Conservation (phyloP, 1,139 yeast genomes). For the Taphrina pruni region DNA sequence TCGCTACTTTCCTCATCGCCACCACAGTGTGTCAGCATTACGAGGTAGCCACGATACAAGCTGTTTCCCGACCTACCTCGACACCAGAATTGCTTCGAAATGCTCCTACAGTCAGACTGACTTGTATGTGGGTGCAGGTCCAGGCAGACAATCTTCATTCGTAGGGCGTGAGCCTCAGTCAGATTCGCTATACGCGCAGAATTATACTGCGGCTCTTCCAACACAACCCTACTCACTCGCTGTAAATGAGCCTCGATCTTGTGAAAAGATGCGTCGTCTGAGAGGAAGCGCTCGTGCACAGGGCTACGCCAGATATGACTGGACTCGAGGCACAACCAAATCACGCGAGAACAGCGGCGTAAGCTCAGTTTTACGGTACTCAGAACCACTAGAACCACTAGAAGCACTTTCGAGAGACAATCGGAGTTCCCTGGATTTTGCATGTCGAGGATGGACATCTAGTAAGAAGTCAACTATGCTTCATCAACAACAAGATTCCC, state of each 20-base stretch:
- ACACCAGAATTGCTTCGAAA: neutral
- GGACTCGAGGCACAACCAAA: neutral
- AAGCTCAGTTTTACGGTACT: neutral
- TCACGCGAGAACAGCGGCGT: neutral
- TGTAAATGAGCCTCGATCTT: too few relatives aligned
- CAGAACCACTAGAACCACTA: neutral
- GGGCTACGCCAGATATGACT: neutral
- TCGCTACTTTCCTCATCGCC: slow-evolving; percentile 21
- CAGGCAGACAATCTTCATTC: too few relatives aligned
- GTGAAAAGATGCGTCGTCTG: neutral
- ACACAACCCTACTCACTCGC: too few relatives aligned
- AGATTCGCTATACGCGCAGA: too few relatives aligned
- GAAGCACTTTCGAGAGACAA: neutral
- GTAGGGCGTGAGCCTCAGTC: too few relatives aligned
- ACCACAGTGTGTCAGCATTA: slow-evolving; percentile 2
- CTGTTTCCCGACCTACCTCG: neutral
- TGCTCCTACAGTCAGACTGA: neutral
- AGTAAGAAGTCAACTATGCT: too few relatives aligned
- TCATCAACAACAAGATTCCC: too few relatives aligned
- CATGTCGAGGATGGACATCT: neutral
- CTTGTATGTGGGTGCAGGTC: neutral
- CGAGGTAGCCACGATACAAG: slow-evolving; percentile 1
- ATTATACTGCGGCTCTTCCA: too few relatives aligned
- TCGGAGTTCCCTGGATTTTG: neutral
- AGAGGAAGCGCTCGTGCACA: neutral